Evolutionary conservation across 2,329 filamentous ascomycete genomes (phyloP), one percentile per base, ranked within the genome.

Genomic region (Pyrenophora graminea): DNA sequence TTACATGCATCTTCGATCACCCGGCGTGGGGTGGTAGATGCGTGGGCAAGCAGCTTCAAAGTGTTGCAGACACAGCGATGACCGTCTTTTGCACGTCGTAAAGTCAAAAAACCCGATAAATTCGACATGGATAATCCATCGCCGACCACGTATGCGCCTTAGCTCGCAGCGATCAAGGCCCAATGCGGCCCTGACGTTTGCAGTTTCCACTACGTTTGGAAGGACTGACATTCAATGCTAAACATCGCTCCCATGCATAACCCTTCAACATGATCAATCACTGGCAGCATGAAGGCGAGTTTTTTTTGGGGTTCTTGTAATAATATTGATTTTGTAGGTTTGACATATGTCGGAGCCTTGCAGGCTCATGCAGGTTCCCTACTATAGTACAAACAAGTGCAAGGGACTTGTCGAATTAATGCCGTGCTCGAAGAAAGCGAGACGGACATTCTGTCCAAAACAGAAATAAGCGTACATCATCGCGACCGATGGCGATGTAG

Each of bases 351-450:
- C 50, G 42, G 59, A 64, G 61, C 62, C 58, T 54, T 42, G 13
- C 18, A 47, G 59, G 67, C 64, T 53, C 49, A 58, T 50, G 58
- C 59, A 54, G 38, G 34, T 48, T 48, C 48, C 39, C 51, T 61
- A 58, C 56, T 69, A 70, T 68, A 49, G 43, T 70, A 70, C 66
- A 70, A 43, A 58, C 45, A 53, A 61, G 36, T 56, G 44, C 59
- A 61, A 49, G 51, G 51, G 36, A 39, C 32, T 55, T 48, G 30
- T 34, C 48, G 48, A 45, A 39, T 39, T 46, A 49, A 55, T 33
- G 39, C 39, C 51, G 43, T 41, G 51, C 40, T 32, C 50, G 53
- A 30, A 32, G 32, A 45, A 44, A 30, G 37, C 50, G 53, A 56
- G 39, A 45, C 47, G 27, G 42, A 18, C 45, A 45, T 38, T 15